Evolutionary conservation across 192 early-diverging fungal species (phyloP), one percentile per base, ranked within the genome.

Genomic region (Coemansia sp.): DNA sequence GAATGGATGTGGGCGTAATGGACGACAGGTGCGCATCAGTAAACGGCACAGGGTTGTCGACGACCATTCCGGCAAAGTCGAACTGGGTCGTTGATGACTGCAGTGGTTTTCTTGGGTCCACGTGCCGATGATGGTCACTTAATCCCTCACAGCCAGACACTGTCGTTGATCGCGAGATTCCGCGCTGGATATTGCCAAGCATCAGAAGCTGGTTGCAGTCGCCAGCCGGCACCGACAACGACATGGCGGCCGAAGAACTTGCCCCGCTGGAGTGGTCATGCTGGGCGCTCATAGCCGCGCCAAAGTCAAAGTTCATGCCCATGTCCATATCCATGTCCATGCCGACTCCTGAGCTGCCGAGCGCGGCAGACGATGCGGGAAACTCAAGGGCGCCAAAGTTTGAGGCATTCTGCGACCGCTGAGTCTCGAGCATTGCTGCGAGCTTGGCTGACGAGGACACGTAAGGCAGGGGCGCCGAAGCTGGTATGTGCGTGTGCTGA

Each of bases 51-150:
- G 71, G 51, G 22, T 67, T 48, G 12, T 73, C 65, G 6, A 56
- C 36, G 24, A 66, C 80, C 80, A 82, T 82, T 3, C 80, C 80
- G 0, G 75, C 70, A 64, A 76, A 70, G 29, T 68, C 67, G 15
- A 74, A 71, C 56, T 76, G 74, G 19, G 40, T 62, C 38, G 63
- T 53, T 48, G 48, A 53, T 1, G 48, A 50, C 2, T 51, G 50
- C 55, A n/a, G 55, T 31, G 45, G 27, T 38, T 24, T 40, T 44
- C 19, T 68, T 24, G 56, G n/a, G 27, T 44, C 56, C 15, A 31
- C 17, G 15, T 42, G 7, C 27, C 38, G 40, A 11, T 45, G 13
- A 36, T 68, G 56, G 41, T 45, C 56, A 34, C 41, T 24, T 15
- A 5, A 41, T 32, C 40, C 56, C 40, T 68, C 59, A 22, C 55